Percentiles rank a stretch among this genome's conserved stretches.
Conservation (phyloP, 768 basidiomycete genomes). For the Suillus fuscotomentosus region DNA sequence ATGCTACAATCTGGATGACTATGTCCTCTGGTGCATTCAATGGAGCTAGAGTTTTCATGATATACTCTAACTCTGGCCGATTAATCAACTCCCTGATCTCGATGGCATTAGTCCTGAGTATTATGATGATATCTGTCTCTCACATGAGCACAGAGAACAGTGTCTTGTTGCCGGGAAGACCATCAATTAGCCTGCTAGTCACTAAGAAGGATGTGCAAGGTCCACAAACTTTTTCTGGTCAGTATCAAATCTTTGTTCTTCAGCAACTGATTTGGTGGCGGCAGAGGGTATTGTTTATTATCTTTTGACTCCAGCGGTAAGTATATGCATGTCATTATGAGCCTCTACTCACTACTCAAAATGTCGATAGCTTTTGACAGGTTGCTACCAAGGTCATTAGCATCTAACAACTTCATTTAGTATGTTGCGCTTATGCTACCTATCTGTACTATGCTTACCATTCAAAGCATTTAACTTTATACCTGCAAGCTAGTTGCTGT, state of each 20-base stretch:
- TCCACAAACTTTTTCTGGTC: not conserved
- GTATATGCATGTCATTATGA: no score
- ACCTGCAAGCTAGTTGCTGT: no score
- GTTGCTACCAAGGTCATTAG: no score
- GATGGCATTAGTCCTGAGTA: conserved; percentile 14
- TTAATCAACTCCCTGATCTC: conserved; percentile 1
- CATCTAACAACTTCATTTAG: no score
- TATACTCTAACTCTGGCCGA: conserved; percentile 18
- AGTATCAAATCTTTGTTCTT: not conserved
- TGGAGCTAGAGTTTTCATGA: not conserved
- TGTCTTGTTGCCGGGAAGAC: conserved; percentile 13
- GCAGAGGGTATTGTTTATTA: no score
- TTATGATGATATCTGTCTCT: conserved; percentile 20
- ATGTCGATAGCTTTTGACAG: no score
- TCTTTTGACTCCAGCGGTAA: no score
- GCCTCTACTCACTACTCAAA: no score
- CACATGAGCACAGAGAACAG: conserved; percentile 12
- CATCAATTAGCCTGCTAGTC: conserved; percentile 21
- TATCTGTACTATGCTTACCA: no score
- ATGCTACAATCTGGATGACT: not conserved
- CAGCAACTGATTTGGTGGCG: no score
- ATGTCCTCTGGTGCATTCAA: not conserved
- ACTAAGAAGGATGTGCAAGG: not conserved
- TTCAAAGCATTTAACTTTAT: no score
- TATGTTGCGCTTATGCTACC: no score